Base-by-base conservation (phyloP, 495 filamentous ascomycete genomes). In the Talaromyces ruber region DNA sequence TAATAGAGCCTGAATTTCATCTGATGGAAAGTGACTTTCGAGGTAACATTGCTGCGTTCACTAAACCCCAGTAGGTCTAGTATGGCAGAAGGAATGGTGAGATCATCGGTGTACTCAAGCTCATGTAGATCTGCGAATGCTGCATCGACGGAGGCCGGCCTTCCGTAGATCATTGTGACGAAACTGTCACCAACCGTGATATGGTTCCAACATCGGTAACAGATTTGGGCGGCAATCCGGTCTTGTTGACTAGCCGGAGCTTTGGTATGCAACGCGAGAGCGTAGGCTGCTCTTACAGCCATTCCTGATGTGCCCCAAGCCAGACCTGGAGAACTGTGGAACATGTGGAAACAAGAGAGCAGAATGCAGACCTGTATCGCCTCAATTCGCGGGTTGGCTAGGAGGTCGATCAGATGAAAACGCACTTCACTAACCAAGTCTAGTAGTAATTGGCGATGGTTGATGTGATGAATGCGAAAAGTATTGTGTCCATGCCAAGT, bases 151-250 rank as follows among this genome's bases (percentile, higher is more conserved):
- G 64, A 68, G 5, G 61, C 52, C 2, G 66, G 64, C 7, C 66
- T 62, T 22, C 66, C 66, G 53, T 66, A 68, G 21, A 66, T 22
- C 26, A 66, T 63, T 18, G 66, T 64, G 12, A 45, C 32, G 47
- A 68, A 68, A 3, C 64, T 68, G 37, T 68, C 66, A n/a, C 53
- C 53, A 5, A 66, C 60, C 18, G 66, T 60, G 24, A 66, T 57
- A 26, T 68, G 66, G 26, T 66, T 66, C 66, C 66, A 68, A 47
- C 64, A 64, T 14, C 66, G 64, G 28, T 62, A 64, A 16, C 64
- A 60, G 28, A 64, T 58, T 51, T 66, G 62, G 56, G 59, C 58
- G 22, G 61, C 34, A 28, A 66, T 39, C 1, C 25, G 59, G 56
- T 29, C 56, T 6, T 62, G 58, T 6, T 62, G 58, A 21, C 26